A percentile compares a stretch with the other conserved stretches of the same genome.
Evolutionary conservation across 345 rosid species (phyloP).

Genomic region (Atalantia buxifolia): DNA sequence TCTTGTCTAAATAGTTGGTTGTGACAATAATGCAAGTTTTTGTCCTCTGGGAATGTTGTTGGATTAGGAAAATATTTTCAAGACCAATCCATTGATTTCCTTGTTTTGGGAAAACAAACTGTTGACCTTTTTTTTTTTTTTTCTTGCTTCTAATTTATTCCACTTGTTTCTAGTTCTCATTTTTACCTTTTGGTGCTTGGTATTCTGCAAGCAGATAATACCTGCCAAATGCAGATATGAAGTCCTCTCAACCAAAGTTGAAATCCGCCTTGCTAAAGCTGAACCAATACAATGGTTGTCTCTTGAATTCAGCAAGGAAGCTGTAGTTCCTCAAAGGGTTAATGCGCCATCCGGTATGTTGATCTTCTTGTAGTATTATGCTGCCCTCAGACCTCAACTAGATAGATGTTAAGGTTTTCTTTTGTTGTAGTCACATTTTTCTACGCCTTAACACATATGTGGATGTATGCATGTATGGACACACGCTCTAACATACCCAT

Average conservation of each 20-base stretch:
- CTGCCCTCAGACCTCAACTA: neutral
- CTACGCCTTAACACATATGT: neutral
- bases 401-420: neutral
- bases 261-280: conserved; percentile 81
- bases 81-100: neutral
- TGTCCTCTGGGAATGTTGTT: neutral
- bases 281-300: conserved; percentile 72
- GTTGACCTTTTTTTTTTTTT: neutral
- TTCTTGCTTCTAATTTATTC: neutral
- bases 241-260: conserved; percentile 78
- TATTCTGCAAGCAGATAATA: conserved; percentile 50
- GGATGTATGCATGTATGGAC: neutral
- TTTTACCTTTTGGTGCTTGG: conserved; percentile 10
- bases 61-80: neutral
- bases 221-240: conserved; percentile 63
- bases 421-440: neutral
- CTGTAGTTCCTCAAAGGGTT: conserved; percentile 34
- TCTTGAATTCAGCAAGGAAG: conserved; percentile 64
- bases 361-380: neutral
- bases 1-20: neutral
- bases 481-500: neutral
- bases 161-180: neutral
- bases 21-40: neutral
- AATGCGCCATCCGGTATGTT: conserved; percentile 41
- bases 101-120: neutral